These are phyloP conservation scores for Talaromyces sp. DNA, from an alignment of 2,329 filamentous ascomycete species.

Conservation along the genomic window DNA sequence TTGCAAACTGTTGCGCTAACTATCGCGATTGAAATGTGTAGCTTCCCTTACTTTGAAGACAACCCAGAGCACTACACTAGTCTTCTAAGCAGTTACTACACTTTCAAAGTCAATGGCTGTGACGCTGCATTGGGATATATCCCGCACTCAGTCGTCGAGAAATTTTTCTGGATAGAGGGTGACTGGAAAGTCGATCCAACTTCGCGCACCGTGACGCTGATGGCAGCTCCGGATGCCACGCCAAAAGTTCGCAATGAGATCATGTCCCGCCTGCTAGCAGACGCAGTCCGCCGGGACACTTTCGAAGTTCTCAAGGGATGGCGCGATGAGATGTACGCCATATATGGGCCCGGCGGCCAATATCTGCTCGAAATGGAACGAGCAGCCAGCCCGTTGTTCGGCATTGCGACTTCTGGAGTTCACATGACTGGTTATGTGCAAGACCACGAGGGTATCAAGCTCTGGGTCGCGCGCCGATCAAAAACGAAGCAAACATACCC, in stretches of 20 bases:
- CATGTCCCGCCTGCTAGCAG: constrained; percentile 54
- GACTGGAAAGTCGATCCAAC: constrained; percentile 56
- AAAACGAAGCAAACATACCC: constrained; percentile 79
- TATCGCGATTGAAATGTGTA: constrained; percentile 28
- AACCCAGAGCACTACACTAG: constrained; percentile 53
- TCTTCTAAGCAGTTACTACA: constrained; percentile 52
- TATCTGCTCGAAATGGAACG: constrained; percentile 71
- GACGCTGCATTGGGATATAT: constrained; percentile 60
- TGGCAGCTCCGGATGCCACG: constrained; percentile 48
- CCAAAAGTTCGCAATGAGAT: constrained; percentile 59
- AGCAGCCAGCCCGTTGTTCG: constrained; percentile 68
- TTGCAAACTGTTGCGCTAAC: not conserved
- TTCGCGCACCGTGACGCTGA: constrained; percentile 59
- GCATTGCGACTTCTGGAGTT: constrained; percentile 71
- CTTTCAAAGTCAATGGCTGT: constrained; percentile 63
- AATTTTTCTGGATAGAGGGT: constrained; percentile 48
- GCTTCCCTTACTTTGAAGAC: constrained; percentile 70
- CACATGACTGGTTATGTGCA: constrained; percentile 72
- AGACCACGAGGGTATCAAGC: constrained; percentile 54
- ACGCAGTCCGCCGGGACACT: constrained; percentile 64
- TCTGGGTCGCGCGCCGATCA: constrained; percentile 81
- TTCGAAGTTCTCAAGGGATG: constrained; percentile 75
- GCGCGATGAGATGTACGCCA: constrained; percentile 74
- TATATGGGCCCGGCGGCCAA: constrained; percentile 58
- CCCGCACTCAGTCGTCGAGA: constrained; percentile 41